Evolutionary conservation across 2,329 filamentous ascomycete species (phyloP), one percentile per base, ranked within the genome.

Genomic region (Diaporthe humulicola): DNA sequence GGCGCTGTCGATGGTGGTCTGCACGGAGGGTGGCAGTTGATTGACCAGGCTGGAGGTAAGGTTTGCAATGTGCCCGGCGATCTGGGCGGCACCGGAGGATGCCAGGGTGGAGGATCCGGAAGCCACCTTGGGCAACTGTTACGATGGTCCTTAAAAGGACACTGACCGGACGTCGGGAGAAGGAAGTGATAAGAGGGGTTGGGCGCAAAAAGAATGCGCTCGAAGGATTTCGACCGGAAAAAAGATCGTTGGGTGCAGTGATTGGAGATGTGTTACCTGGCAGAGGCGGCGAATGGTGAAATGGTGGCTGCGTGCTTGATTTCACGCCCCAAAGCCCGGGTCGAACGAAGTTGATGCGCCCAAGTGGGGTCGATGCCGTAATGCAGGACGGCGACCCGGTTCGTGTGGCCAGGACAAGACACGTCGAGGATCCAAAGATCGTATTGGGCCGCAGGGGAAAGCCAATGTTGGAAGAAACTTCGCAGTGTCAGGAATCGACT

Each of bases 61-160:
- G 85, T 89, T 91, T 85, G 88, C 88, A 82, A 91, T 83, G 81
- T 81, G 83, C 69, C 75, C 75, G 78, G 85, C 82, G 78, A 85
- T 80, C 56, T 54, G 70, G 70, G 83, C 81, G 85, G 89, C 90
- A 91, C 90, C 90, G 83, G 88, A 87, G 81, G 90, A 90, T 89
- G 89, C 90, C 89, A 88, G 86, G 81, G 85, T 81, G 69, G 70
- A 73, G 82, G 84, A 86, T 84, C 85, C 84, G 83, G 90, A 91
- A 91, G 89, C 90, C 90, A 92, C 89, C 84, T 91, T 92, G 88
- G 84, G 75, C 75, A 64, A 76, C 86, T 85, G 82, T 80, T 81
- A 52, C 48, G 79, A 82, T 79, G 76, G 84, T 82, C 85, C 83
- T 81, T 81, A 77, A 81, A 79, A 85, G 83, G 82, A 86, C 83